Evolutionary conservation across 2,329 filamentous ascomycete species (phyloP).

Genomic region (Cylindrodendrum hubeiense): DNA sequence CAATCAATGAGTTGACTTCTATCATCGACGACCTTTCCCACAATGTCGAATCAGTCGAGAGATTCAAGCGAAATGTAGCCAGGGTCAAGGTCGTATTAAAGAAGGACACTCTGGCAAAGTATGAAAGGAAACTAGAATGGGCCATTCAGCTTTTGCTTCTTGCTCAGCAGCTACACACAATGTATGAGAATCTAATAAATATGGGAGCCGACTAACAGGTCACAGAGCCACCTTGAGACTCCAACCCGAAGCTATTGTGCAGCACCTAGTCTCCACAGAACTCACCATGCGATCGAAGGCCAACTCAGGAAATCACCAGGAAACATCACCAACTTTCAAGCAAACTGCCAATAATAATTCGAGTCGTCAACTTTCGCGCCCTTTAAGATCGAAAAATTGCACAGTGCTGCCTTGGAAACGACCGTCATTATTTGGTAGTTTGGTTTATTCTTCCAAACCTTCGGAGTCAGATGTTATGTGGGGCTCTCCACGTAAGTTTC

Average conservation of each 20-base stretch:
- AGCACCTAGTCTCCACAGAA: neutral
- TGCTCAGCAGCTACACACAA: constrained; percentile 5
- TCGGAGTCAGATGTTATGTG: neutral
- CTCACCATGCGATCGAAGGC: neutral
- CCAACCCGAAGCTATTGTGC: constrained; percentile 2
- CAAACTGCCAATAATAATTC: neutral
- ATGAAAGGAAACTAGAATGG: constrained; percentile 1
- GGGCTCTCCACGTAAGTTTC: neutral
- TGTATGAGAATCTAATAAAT: neutral
- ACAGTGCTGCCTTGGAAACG: neutral
- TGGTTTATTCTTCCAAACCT: neutral
- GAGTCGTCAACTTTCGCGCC: neutral
- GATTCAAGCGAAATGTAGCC: neutral
- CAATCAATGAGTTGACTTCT: neutral
- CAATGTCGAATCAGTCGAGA: neutral
- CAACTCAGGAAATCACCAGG: neutral
- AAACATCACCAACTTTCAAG: neutral
- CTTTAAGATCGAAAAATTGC: neutral
- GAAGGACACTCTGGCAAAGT: neutral
- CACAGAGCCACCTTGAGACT: constrained; percentile 1
- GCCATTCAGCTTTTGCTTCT: neutral
- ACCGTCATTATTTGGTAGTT: neutral
- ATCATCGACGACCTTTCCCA: neutral
- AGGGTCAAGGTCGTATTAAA: constrained; percentile 3
- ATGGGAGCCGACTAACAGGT: neutral